These are phyloP conservation scores for Cucurbita maxima DNA, from an alignment of 306 rosid genomes.

Conservation along the genomic window DNA sequence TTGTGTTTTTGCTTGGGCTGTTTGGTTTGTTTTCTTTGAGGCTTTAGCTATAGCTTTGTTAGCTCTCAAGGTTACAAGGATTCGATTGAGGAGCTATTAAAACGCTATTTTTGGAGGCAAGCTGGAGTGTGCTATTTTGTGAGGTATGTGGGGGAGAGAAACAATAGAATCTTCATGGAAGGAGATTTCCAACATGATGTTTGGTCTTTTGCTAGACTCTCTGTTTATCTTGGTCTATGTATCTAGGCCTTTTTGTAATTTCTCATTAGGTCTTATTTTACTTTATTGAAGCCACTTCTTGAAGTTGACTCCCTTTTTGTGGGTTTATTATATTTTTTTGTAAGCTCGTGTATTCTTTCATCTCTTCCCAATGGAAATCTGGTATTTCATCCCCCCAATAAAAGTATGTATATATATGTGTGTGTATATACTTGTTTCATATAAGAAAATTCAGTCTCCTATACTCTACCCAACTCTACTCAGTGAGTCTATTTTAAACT, in stretches of 20 bases:
- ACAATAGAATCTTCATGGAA: background rate
- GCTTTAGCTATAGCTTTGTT: background rate
- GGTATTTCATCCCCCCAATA: background rate
- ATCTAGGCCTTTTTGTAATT: background rate
- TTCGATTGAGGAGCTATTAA: no score
- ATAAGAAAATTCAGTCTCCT: no score
- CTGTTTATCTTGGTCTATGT: background rate
- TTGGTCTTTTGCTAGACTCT: background rate
- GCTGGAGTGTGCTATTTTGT: no score
- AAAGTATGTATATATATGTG: no score
- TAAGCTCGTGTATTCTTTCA: background rate
- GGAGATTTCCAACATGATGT: background rate
- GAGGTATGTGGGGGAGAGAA: no score
- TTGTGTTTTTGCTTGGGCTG: background rate
- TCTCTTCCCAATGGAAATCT: background rate
- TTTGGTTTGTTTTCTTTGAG: background rate
- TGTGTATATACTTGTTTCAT: no score
- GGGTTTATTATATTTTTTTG: background rate
- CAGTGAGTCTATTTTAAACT: no score
- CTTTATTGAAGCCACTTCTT: background rate
- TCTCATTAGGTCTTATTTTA: background rate
- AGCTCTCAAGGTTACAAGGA: no score
- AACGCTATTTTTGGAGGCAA: no score
- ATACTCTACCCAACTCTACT: no score
- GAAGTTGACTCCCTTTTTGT: background rate